phyloP scores from a whole-genome alignment of 352 stramenopile genomes.

The Phytophthora chlamydospora region DNA sequence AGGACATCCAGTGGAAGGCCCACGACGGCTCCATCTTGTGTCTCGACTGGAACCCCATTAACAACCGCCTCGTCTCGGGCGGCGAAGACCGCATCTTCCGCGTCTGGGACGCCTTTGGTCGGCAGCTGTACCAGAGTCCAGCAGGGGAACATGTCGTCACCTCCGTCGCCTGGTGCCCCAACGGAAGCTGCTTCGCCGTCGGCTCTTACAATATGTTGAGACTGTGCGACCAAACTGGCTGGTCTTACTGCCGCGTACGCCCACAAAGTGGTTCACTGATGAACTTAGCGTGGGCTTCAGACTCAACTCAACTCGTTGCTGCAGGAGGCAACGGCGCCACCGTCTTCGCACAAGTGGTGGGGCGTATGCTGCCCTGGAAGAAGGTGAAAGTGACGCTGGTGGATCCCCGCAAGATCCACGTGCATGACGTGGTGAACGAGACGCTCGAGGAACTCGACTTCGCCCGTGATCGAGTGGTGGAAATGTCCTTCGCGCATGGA shows the following conservation, averaged over 20 bases:
- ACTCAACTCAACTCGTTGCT: constrained; percentile 91
- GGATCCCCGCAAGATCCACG: constrained; percentile 87
- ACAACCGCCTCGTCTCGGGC: constrained; percentile 91
- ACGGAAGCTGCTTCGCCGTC: constrained; percentile 91
- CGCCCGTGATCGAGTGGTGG: constrained; percentile 89
- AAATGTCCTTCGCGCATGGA: constrained; percentile 92
- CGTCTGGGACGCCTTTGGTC: constrained; percentile 93
- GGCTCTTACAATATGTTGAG: constrained; percentile 93
- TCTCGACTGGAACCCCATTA: constrained; percentile 94
- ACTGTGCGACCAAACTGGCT: constrained; percentile 93
- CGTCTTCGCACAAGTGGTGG: constrained; percentile 91
- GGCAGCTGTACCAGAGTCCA: constrained; percentile 89
- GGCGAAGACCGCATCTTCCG: constrained; percentile 94
- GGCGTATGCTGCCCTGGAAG: constrained; percentile 87
- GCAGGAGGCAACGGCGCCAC: constrained; percentile 88
- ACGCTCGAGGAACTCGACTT: constrained; percentile 93
- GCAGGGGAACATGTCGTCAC: constrained; percentile 91
- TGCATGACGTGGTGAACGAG: constrained; percentile 91
- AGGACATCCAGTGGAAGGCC: constrained; percentile 91
- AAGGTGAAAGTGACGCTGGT: constrained; percentile 88
- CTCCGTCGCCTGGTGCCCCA: constrained; percentile 91
- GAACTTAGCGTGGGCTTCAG: constrained; percentile 87
- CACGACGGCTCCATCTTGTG: constrained; percentile 92
- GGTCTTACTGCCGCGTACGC: constrained; percentile 89
- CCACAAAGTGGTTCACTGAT: constrained; percentile 87